Evolutionary conservation across 805 yeast genomes (phyloP).

Genomic region (Kodamaea kakaduensis): DNA sequence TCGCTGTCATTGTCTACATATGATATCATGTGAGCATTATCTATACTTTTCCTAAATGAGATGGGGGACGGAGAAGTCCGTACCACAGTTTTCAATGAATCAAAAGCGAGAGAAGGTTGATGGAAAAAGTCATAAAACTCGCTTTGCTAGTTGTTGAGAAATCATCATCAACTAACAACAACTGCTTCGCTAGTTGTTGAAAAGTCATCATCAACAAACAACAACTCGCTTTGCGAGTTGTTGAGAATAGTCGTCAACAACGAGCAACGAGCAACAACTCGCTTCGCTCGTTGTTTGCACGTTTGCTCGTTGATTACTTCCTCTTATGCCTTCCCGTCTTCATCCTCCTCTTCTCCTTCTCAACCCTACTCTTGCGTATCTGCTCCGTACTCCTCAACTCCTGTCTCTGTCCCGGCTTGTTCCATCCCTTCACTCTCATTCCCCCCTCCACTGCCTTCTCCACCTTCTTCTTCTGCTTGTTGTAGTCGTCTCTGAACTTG

Average conservation of each 20-base stretch:
- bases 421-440: constrained; percentile 61
- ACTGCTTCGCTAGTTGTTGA: not conserved
- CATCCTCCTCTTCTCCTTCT: constrained; percentile 66
- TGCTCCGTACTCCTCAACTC: constrained; percentile 70
- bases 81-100: too few relatives aligned
- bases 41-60: too few relatives aligned
- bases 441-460: constrained; percentile 78
- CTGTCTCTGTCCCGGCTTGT: constrained; percentile 41
- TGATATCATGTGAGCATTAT: too few relatives aligned
- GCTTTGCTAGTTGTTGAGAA: not conserved
- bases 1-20: too few relatives aligned
- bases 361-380: constrained; percentile 71
- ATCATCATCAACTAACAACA: not conserved
- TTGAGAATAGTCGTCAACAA: not conserved
- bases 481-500: constrained; percentile 80
- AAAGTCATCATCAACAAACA: not conserved
- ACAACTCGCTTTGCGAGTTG: not conserved
- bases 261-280: not conserved
- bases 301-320: constrained; percentile 1
- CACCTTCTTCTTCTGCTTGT: constrained; percentile 76
- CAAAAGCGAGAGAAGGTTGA: too few relatives aligned
- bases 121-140: too few relatives aligned
- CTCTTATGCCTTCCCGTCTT: constrained; percentile 62
- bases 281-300: not conserved
- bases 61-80: too few relatives aligned